Evolutionary conservation across 192 early-diverging fungal species (phyloP).

Genomic region (Funneliformis mosseae): DNA sequence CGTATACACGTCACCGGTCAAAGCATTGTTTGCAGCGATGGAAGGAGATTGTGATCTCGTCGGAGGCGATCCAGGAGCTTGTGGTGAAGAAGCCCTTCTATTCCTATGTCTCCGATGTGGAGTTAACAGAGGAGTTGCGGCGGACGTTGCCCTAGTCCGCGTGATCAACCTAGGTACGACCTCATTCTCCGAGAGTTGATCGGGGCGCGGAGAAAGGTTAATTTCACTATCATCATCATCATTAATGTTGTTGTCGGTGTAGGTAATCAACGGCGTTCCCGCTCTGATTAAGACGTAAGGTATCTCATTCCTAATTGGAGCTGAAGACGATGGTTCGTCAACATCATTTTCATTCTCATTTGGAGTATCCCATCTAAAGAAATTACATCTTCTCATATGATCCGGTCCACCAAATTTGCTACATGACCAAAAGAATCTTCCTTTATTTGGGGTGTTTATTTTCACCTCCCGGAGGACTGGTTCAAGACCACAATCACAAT

Average conservation of each 20-base stretch:
- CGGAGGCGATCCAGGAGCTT: no score
- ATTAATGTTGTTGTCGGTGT: background rate
- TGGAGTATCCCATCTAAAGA: background rate
- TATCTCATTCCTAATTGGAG: background rate
- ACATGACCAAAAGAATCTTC: background rate
- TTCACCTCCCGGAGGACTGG: background rate
- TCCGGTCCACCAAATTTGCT: background rate
- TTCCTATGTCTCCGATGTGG: background rate
- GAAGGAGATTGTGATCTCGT: no score
- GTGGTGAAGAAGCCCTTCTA: no score
- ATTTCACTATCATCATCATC: background rate
- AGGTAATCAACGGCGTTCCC: no score
- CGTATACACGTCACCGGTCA: background rate
- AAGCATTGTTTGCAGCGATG: background rate
- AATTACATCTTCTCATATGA: background rate
- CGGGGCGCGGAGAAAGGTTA: background rate
- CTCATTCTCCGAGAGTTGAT: no score
- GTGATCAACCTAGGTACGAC: no score
- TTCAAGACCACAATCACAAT: background rate
- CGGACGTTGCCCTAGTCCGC: no score
- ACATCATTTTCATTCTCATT: background rate
- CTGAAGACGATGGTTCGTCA: background rate
- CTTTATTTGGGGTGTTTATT: background rate
- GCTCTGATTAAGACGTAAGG: background rate
- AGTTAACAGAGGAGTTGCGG: background rate